Conservation (phyloP, 2,329 filamentous ascomycete species). For the Talaromyces piceae region DNA sequence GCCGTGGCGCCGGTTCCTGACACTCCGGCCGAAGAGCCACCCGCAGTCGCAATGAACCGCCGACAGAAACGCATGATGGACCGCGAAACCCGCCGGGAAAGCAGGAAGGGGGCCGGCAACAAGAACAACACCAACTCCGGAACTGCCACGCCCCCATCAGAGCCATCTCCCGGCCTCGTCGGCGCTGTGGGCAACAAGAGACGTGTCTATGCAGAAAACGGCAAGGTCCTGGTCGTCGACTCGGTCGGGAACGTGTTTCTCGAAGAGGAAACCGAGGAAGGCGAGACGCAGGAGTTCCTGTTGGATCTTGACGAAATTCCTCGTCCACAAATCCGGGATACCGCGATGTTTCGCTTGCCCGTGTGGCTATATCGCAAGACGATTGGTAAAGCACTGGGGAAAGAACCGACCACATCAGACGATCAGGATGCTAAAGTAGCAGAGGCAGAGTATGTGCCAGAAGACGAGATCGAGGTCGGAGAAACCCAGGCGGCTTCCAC, state of each 20-base stretch:
- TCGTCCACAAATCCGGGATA: conserved; percentile 70
- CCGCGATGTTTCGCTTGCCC: conserved; percentile 72
- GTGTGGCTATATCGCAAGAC: conserved; percentile 58
- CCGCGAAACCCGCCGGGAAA: conserved; percentile 63
- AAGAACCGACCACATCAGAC: not conserved
- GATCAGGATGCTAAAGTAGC: not conserved
- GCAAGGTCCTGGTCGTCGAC: conserved; percentile 90
- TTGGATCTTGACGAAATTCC: conserved; percentile 83
- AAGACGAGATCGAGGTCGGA: not conserved
- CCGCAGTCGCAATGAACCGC: conserved; percentile 63
- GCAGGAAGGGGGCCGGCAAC: conserved; percentile 36
- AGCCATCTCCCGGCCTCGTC: conserved; percentile 37
- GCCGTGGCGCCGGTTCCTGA: conserved; percentile 30
- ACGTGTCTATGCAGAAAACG: conserved; percentile 86
- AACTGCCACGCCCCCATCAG: conserved; percentile 46
- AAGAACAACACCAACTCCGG: conserved; percentile 26
- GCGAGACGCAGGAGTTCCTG: conserved; percentile 71
- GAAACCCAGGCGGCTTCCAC: conserved; percentile 4
- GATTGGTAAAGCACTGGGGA: conserved; percentile 14
- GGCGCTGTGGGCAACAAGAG: conserved; percentile 63
- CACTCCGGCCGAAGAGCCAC: conserved; percentile 39
- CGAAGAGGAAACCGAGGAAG: conserved; percentile 86
- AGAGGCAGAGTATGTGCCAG: conserved; percentile 3
- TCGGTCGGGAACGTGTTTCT: conserved; percentile 86
- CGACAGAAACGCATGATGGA: conserved; percentile 85